Evolutionary conservation across 352 stramenopile genomes (phyloP).

Genomic region (Phytophthora pinifolia): DNA sequence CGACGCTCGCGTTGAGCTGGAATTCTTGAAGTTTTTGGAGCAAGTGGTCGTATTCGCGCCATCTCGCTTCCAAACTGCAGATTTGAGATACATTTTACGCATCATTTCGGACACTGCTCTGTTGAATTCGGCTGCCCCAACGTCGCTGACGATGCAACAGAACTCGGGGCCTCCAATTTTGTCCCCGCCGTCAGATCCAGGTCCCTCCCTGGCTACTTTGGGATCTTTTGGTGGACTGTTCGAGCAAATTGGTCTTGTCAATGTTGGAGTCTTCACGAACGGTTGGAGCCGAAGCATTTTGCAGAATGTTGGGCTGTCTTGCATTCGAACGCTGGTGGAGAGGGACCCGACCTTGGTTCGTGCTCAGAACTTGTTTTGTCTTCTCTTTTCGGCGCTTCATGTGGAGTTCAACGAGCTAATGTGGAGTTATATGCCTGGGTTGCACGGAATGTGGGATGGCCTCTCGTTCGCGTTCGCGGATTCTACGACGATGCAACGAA

Average conservation of each 20-base stretch:
- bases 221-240: slow-evolving; percentile 23
- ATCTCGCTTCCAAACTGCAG: slow-evolving; percentile 46
- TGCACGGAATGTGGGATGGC: slow-evolving; percentile 75
- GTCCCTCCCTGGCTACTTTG: slow-evolving; percentile 22
- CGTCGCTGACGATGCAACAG: slow-evolving; percentile 12
- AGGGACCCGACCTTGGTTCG: slow-evolving; percentile 68
- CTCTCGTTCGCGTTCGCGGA: slow-evolving; percentile 43
- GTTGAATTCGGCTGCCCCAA: slow-evolving; percentile 19
- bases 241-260: slow-evolving; percentile 41
- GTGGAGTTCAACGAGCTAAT: slow-evolving; percentile 57
- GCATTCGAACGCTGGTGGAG: slow-evolving; percentile 77
- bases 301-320: slow-evolving; percentile 72
- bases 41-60: slow-evolving; percentile 85
- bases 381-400: slow-evolving; percentile 81
- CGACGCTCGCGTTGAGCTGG: slow-evolving; percentile 70
- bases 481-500: slow-evolving; percentile 25
- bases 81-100: slow-evolving; percentile 64
- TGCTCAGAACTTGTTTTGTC: slow-evolving; percentile 56
- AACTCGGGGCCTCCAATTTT: slow-evolving; percentile 17
- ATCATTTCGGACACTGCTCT: slow-evolving; percentile 54
- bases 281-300: slow-evolving; percentile 62
- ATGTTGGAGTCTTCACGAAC: slow-evolving; percentile 44
- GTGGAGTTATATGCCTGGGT: slow-evolving; percentile 61
- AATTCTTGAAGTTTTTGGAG: slow-evolving; percentile 81
- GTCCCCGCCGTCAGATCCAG: slow-evolving; percentile 21